Percentiles rank a stretch among this genome's conserved stretches.
These are phyloP conservation scores for Cladorrhinum sp. DNA, from an alignment of 2,329 filamentous ascomycete genomes.

Conservation along the genomic window DNA sequence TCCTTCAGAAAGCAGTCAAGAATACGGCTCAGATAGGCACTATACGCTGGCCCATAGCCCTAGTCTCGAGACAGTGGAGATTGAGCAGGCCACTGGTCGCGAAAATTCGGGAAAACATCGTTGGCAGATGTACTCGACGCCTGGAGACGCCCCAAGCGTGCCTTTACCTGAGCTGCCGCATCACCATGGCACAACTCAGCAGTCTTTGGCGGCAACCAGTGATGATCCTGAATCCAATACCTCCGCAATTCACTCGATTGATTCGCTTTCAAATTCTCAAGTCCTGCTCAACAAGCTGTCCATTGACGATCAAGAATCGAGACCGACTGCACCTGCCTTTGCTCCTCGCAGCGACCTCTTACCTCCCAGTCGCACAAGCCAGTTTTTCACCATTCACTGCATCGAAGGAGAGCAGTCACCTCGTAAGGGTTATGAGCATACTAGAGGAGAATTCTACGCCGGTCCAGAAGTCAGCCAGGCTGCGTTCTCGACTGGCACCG, in stretches of 20 bases:
- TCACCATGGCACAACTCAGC: background rate
- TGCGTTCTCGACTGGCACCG: slow-evolving; percentile 29
- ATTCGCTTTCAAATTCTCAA: slow-evolving; percentile 3
- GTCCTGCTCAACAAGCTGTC: slow-evolving; percentile 7
- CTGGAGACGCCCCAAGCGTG: slow-evolving; percentile 1
- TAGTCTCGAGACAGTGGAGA: background rate
- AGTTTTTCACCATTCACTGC: background rate
- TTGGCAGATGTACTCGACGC: slow-evolving; percentile 6
- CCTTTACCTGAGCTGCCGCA: slow-evolving; percentile 11
- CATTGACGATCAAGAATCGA: background rate
- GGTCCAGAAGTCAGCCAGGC: slow-evolving; percentile 23
- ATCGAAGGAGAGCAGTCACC: background rate
- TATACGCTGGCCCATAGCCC: background rate
- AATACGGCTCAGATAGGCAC: slow-evolving; percentile 3
- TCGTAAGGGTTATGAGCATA: slow-evolving; percentile 7
- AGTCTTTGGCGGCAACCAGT: background rate
- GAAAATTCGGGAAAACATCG: background rate
- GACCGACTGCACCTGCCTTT: background rate
- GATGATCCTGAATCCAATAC: background rate
- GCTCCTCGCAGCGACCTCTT: background rate
- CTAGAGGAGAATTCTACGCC: background rate
- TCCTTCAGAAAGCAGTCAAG: background rate
- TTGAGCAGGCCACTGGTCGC: background rate
- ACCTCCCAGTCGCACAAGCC: background rate
- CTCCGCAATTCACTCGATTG: background rate